phyloP scores from a whole-genome alignment of 2,329 filamentous ascomycete species.

The Calonectria pseudoturangicola region DNA sequence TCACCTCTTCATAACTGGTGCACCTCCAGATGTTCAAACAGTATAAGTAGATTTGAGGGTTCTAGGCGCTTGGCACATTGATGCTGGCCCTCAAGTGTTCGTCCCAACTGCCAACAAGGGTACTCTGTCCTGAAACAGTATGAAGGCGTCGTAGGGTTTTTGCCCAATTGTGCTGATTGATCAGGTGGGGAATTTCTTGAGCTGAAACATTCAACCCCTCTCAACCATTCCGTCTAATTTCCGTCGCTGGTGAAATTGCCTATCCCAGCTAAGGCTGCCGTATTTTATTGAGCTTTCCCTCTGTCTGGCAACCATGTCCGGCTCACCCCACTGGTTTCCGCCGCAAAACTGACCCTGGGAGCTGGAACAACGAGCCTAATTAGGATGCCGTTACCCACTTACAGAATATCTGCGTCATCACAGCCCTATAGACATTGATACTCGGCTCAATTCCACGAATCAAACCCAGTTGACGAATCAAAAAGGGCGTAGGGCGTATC shows the following conservation, averaged over 20 bases:
- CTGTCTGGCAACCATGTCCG: background rate
- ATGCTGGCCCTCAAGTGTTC: background rate
- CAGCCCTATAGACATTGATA: background rate
- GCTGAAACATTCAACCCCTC: background rate
- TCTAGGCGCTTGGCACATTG: no score
- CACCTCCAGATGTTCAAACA: no score
- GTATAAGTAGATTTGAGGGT: background rate
- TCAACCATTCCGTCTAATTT: background rate
- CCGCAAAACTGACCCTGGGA: background rate
- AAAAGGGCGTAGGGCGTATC: background rate
- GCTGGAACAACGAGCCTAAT: background rate
- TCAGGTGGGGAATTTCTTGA: no score
- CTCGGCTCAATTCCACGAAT: background rate
- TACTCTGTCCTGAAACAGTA: background rate
- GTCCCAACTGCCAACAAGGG: background rate
- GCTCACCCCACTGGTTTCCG: background rate
- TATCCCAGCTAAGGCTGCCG: background rate
- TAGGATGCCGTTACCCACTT: background rate
- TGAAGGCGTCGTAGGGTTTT: background rate
- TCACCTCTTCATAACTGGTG: no score
- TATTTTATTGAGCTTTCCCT: background rate
- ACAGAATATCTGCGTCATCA: background rate
- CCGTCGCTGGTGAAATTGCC: background rate
- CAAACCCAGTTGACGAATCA: background rate
- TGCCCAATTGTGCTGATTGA: background rate